Evolutionary conservation across 805 yeast genomes (phyloP), one percentile per base, ranked within the genome.

Genomic region (Suhomyces sp.): DNA sequence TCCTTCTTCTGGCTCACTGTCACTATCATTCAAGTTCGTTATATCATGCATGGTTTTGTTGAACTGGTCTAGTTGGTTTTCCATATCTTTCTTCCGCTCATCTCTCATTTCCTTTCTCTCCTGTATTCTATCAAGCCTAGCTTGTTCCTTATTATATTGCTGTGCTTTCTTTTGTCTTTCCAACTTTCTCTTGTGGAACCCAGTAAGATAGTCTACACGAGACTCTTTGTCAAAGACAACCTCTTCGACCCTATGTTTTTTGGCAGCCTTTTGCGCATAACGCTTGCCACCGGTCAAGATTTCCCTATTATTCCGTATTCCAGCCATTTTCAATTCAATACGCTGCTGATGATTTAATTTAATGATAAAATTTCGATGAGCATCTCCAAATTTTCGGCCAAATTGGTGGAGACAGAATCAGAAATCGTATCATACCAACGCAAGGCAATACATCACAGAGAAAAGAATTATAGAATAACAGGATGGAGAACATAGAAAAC

Each of bases 121-220:
- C 58, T 87, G 96, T 9, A 90, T 76, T 60, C 81, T 81, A 2
- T 83, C 84, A 57, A 82, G 72, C 52, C 92, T 78, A 4, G 86
- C 94, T 64, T 86, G 88, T 64, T 92, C 97, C 59, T 86, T 84
- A 47, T 81, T 81, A 60, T 77, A 84, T 53, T 81, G 89, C 58
- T 82, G 84, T 0, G 97, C 98, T 57, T 86, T 84, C 72, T 90
- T 92, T 71, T 88, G 87, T 67, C 98, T 80, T 63, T 88, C 88
- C 15, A 93, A 66, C 66, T 93, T 93, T 63, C 99, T 81, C 72
- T 93, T 93, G 69, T 94, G 98, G 68, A 93, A 93, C 40, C 99
- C 99, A 2, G 97, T 93, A 58, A 93, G 73, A 67, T 84, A 93
- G 54, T 93, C 96, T 67, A 77, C 71, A 65, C 97, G 74, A n/a